A percentile compares a stretch with the other conserved stretches of the same genome.
Conservation (phyloP, 345 rosid species). For the Trapa bicornis region DNA sequence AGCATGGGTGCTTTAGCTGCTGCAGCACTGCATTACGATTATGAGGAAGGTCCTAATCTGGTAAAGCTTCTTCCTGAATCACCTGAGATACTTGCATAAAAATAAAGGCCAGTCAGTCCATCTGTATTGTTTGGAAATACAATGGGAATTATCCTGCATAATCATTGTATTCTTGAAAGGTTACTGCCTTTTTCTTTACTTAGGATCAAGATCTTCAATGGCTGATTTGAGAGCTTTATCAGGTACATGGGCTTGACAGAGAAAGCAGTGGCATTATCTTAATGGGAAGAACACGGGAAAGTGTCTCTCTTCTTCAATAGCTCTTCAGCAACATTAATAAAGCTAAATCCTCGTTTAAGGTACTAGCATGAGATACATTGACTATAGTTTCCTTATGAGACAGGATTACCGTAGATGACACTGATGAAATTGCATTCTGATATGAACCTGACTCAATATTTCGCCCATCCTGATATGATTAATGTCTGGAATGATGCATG, state of each 20-base stretch:
- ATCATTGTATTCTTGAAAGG: not conserved
- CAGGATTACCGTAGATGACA: not conserved
- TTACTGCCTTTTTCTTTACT: not conserved
- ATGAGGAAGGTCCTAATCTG: slow-evolving; percentile 79
- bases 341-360: slow-evolving; percentile 46
- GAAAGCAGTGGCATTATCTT: slow-evolving; percentile 83
- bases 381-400: not conserved
- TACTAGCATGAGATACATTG: slow-evolving; percentile 12
- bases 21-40: slow-evolving; percentile 74
- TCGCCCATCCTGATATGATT: slow-evolving; percentile 2
- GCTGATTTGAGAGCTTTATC: slow-evolving; percentile 3
- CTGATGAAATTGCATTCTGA: not conserved
- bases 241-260: slow-evolving; percentile 92
- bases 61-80: slow-evolving; percentile 21
- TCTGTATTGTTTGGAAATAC: not conserved
- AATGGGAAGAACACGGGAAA: slow-evolving; percentile 75
- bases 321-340: slow-evolving; percentile 48
- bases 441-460: slow-evolving; percentile 2
- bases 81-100: not conserved
- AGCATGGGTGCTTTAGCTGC: slow-evolving; percentile 96
- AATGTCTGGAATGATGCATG: slow-evolving; percentile 82
- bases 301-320: slow-evolving; percentile 48
- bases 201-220: not conserved
- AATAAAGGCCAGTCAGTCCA: not conserved
- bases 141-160: not conserved